Evolutionary conservation across 192 early-diverging fungal species (phyloP).

Genomic region (Backusella sp.): DNA sequence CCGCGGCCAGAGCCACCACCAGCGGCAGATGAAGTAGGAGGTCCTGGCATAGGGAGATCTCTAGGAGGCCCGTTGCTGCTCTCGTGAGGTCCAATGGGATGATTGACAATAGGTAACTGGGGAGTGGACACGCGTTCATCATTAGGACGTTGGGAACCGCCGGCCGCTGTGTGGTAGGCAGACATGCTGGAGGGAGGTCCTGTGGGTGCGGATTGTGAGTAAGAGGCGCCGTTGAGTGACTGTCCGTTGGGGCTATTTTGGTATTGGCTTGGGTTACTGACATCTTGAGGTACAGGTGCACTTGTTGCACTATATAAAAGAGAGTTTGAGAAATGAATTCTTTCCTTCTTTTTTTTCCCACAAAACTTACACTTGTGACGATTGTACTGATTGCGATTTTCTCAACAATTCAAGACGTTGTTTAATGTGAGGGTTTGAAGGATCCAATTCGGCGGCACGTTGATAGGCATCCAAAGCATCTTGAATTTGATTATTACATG

Average conservation of each 20-base stretch:
- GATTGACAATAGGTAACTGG: background rate
- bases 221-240: slow-evolving; percentile 14
- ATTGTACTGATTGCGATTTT: slow-evolving; percentile 19
- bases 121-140: background rate
- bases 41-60: background rate
- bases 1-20: background rate
- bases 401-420: slow-evolving; percentile 30
- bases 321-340: background rate
- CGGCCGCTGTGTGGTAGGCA: slow-evolving; percentile 11
- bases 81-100: background rate
- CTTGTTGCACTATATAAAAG: background rate
- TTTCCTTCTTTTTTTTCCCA: too few species aligned
- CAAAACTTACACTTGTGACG: background rate
- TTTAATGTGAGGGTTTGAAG: slow-evolving; percentile 58
- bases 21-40: background rate
- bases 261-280: slow-evolving; percentile 35
- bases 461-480: slow-evolving; percentile 97
- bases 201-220: slow-evolving; percentile 14
- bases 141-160: background rate
- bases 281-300: slow-evolving; percentile 30
- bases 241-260: slow-evolving; percentile 19
- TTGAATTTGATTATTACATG: slow-evolving; percentile 94
- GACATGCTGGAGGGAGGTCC: slow-evolving; percentile 34
- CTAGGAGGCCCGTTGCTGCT: too few species aligned
- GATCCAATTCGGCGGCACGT: slow-evolving; percentile 89